Evolutionary conservation across 2,329 filamentous ascomycete species (phyloP), one percentile per base, ranked within the genome.

Genomic region (Penicillium sp.): DNA sequence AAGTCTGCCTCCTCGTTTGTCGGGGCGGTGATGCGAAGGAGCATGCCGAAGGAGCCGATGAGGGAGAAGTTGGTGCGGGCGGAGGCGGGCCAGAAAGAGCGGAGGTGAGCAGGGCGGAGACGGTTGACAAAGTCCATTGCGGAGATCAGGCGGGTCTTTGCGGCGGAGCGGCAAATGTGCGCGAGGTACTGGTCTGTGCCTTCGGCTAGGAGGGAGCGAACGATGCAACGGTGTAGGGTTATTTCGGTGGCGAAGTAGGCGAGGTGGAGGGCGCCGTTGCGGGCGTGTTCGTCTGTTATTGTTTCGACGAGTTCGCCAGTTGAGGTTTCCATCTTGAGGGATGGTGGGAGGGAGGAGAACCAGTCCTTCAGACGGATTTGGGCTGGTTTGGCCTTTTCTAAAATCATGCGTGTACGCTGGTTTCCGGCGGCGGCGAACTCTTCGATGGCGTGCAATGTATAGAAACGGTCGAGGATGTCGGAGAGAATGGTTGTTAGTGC

Each of bases 101-200:
- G 86, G 31, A 97, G 82, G 68, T 97, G 93, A 37, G 88, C 86
- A 0, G 91, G 91, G 45, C 89, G 91, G 33, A 97, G 84, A 0
- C 93, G 88, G 76, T 97, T 97, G 67, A 96, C 92, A 75, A 97
- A 96, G 73, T 97, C 93, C 90, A 97, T 96, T 62, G 93, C 92
- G 23, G 90, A 95, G 70, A 97, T 96, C 35, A 97, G 83, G 6
- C 93, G 89, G 0, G 93, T 95, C 74, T 97, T 97, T 53, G 93
- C 93, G 4, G 93, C 93, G 57, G 89, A 93, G 53, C 93, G 91
- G 75, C 93, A 96, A 66, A 97, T 96, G 75, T 95, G 91, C 55
- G 92, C 85, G 50, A 96, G 86, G 68, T 97, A 96, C 0, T 88
- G 84, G 70, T 96, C 91, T 40, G 87, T 69, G 37, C 75, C 76